Base-by-base conservation (phyloP, 2,329 filamentous ascomycete genomes). In the Ambrosiella beaveri region DNA sequence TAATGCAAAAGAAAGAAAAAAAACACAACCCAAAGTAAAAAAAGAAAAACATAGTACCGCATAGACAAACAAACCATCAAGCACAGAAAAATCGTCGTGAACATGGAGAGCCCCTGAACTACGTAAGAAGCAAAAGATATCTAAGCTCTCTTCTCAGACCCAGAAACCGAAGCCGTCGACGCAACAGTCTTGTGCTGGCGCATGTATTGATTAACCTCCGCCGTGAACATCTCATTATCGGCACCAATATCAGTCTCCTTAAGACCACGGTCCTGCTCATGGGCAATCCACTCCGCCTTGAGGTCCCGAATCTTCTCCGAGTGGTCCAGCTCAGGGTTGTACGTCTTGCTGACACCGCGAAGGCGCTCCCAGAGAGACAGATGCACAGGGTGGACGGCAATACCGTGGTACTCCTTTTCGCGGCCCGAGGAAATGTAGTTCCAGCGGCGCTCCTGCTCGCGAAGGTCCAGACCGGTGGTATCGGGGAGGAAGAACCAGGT, bases 361-460 rank as follows among this genome's bases (percentile, higher is more conserved):
- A 87, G 70, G 62, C 88, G 84, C 77, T 97, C 91, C 85, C 88
- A 97, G 56, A 90, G 69, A 6, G 86, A 91, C 62, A 97, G 74
- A 68, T 97, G 91, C 69, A 85, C 80, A 53, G 88, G 85, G 75
- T 97, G 89, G 61, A 97, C 82, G 61, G 91, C 91, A 57, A 95
- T 84, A 63, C 91, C 91, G 72, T 95, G 90, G 74, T 97, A 97
- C 54, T 96, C 88, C 37, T 81, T 62, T 64, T 83, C 84, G 61
- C 82, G 81, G 62, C 88, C 89, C 2, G 80, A 75, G 61, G 88
- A 84, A 68, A 97, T 88, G 72, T 85, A 96, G 59, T 77, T 73
- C 90, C 91, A 97, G 66, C 91, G 84, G 63, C 91, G 86, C 73
- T 97, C 91, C 73, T 96, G 90, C 71, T 97, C 91, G 77, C 95